Percentiles rank a stretch among this genome's conserved stretches.
phyloP scores from a whole-genome alignment of 2,329 filamentous ascomycete genomes.

The Fusarium burgessii region DNA sequence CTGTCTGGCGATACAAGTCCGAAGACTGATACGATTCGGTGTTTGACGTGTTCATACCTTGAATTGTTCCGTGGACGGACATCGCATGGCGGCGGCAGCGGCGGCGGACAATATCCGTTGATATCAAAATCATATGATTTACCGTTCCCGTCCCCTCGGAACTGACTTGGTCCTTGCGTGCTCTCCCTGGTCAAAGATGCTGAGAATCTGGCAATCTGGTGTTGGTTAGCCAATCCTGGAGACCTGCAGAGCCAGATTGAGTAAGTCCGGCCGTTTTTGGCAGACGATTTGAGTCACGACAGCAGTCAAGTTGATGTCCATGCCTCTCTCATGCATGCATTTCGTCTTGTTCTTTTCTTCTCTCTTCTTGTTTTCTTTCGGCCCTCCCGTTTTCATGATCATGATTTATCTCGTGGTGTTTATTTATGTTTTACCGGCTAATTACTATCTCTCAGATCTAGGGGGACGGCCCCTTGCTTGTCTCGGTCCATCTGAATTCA shows the following conservation, averaged over 20 bases:
- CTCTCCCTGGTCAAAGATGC: slow-evolving; percentile 20
- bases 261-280: slow-evolving; percentile 20
- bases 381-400: slow-evolving; percentile 6
- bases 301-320: slow-evolving; percentile 6
- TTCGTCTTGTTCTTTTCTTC: slow-evolving; percentile 9
- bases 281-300: slow-evolving; percentile 14
- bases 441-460: slow-evolving; percentile 17
- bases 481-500: slow-evolving; percentile 15
- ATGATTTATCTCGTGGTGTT: slow-evolving; percentile 34
- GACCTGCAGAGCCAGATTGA: slow-evolving; percentile 34
- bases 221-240: slow-evolving; percentile 35
- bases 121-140: slow-evolving; percentile 38
- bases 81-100: slow-evolving; percentile 18
- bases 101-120: slow-evolving; percentile 34
- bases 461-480: slow-evolving; percentile 8
- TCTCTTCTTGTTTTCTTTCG: slow-evolving; percentile 16
- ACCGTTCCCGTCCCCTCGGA: slow-evolving; percentile 25
- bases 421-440: slow-evolving; percentile 17
- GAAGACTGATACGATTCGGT: slow-evolving; percentile 23
- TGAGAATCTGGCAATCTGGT: slow-evolving; percentile 27
- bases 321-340: slow-evolving; percentile 11
- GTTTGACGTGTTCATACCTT: background rate
- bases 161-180: slow-evolving; percentile 16
- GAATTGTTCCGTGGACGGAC: background rate
- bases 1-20: slow-evolving; percentile 17